Evolutionary conservation across 2,329 filamentous ascomycete species (phyloP).

Genomic region (Ophiostoma sp.): DNA sequence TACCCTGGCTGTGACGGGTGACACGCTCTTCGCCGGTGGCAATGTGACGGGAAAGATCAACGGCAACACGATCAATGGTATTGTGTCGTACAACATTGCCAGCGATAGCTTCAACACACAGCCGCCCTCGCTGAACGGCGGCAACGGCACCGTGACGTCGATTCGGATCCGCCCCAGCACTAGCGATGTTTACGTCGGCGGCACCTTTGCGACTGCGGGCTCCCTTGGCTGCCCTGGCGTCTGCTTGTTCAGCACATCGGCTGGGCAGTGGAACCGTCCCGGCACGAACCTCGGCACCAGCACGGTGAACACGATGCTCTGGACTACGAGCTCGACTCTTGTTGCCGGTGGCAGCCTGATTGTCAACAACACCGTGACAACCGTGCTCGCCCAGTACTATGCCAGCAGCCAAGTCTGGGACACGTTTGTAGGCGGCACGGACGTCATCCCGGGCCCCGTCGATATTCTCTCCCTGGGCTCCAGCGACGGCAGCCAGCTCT

Average conservation of each 20-base stretch:
- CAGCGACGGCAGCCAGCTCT: conserved; percentile 65
- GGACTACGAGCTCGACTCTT: conserved; percentile 66
- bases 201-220: conserved; percentile 76
- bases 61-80: conserved; percentile 58
- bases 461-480: conserved; percentile 70
- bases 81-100: conserved; percentile 73
- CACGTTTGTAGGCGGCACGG: conserved; percentile 52
- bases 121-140: conserved; percentile 68
- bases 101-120: conserved; percentile 61
- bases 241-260: conserved; percentile 68
- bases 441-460: conserved; percentile 70
- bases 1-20: conserved; percentile 60
- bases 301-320: conserved; percentile 64
- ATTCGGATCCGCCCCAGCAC: conserved; percentile 67
- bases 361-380: conserved; percentile 55
- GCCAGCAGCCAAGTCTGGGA: conserved; percentile 62
- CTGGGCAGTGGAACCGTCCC: conserved; percentile 72
- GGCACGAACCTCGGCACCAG: conserved; percentile 63
- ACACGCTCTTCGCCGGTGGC: conserved; percentile 76
- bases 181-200: conserved; percentile 76
- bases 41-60: conserved; percentile 65
- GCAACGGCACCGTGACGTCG: conserved; percentile 65
- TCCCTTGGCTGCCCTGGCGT: conserved; percentile 75
- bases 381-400: conserved; percentile 69
- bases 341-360: conserved; percentile 73